Evolutionary conservation across 2,329 filamentous ascomycete species (phyloP).

Genomic region (Arthrobotrys entomopaga): DNA sequence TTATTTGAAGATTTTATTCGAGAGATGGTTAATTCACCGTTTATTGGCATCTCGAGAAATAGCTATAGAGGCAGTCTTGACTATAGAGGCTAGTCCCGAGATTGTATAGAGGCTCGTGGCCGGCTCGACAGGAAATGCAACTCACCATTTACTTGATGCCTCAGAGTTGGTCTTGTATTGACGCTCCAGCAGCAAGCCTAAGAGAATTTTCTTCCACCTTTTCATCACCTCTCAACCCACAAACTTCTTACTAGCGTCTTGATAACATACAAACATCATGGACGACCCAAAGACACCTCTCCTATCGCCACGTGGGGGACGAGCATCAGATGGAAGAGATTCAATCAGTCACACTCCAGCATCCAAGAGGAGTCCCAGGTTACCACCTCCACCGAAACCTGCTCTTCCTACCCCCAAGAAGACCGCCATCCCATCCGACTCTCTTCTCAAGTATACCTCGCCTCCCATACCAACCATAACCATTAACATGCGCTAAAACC

Average conservation of each 20-base stretch:
- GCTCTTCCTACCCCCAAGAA: constrained; percentile 10
- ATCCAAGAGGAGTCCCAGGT: not conserved
- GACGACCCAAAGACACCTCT: constrained; percentile 3
- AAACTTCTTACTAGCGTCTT: no score
- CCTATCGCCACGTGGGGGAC: not conserved
- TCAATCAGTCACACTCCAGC: not conserved
- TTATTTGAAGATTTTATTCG: no score
- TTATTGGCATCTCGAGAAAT: no score
- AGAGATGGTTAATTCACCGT: no score
- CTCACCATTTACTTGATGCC: no score
- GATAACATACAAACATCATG: not conserved
- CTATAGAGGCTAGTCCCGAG: no score
- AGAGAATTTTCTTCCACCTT: no score
- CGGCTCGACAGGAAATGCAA: no score
- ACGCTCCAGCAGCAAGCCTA: no score
- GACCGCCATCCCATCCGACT: constrained; percentile 19
- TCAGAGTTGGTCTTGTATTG: no score
- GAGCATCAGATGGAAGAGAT: not conserved
- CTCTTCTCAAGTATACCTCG: constrained; percentile 19
- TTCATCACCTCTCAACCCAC: not conserved
- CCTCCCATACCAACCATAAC: not conserved
- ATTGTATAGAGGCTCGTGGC: no score
- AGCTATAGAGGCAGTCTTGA: no score
- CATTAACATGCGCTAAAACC: not conserved
- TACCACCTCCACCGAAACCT: not conserved